Percentiles rank a stretch among this genome's conserved stretches.
Conservation (phyloP, 1,284 basidiomycete species). For the Cronartium ribicola region DNA sequence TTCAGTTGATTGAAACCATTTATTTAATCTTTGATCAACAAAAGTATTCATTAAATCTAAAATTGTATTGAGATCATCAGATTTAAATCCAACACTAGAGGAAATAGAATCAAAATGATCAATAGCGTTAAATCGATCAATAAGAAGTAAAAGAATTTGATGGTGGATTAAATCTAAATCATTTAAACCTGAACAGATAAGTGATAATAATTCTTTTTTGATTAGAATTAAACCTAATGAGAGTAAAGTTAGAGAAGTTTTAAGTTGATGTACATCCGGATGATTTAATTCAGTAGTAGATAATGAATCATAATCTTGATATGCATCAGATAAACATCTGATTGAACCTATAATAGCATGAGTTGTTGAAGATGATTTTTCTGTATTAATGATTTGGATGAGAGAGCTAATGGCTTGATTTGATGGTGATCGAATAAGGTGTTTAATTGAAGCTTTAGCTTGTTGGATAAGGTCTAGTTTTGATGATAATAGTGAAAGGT, state of each 20-base stretch:
- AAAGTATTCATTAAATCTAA: slow-evolving; percentile 33
- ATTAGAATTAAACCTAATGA: slow-evolving; percentile 23
- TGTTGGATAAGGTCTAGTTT: slow-evolving; percentile 19
- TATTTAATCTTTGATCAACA: background rate
- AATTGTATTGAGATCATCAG: slow-evolving; percentile 23
- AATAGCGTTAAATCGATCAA: slow-evolving; percentile 24
- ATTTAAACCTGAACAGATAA: slow-evolving; percentile 13
- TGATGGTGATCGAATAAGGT: slow-evolving; percentile 40
- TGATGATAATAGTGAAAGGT: background rate
- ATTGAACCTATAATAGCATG: slow-evolving; percentile 27
- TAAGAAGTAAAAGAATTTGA: slow-evolving; percentile 29
- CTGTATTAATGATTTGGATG: background rate
- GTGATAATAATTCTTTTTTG: slow-evolving; percentile 8
- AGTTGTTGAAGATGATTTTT: background rate
- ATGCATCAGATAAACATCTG: slow-evolving; percentile 38
- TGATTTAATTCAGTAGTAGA: slow-evolving; percentile 11
- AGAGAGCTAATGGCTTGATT: slow-evolving; percentile 42
- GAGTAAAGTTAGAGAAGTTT: slow-evolving; percentile 29
- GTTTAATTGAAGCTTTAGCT: slow-evolving; percentile 39
- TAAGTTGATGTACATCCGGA: slow-evolving; percentile 13
- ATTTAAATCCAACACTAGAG: background rate
- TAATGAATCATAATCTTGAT: slow-evolving; percentile 32
- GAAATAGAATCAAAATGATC: slow-evolving; percentile 2
- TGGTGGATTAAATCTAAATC: slow-evolving; percentile 16
- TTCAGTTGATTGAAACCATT: slow-evolving; percentile 20